phyloP scores from a whole-genome alignment of 495 filamentous ascomycete genomes.

The Podospora australis region DNA sequence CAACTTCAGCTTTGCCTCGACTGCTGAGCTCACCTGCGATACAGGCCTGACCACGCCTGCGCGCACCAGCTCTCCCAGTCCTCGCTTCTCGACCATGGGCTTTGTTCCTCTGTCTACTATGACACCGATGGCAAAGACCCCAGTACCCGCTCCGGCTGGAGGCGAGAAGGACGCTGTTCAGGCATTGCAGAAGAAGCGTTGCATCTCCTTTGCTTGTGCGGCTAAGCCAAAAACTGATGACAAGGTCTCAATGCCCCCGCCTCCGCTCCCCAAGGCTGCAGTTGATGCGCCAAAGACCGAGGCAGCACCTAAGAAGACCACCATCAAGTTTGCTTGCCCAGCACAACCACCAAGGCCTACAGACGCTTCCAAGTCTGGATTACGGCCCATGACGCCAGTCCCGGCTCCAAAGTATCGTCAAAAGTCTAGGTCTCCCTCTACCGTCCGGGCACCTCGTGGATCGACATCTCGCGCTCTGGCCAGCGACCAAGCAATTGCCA shows the following conservation, averaged over 20 bases:
- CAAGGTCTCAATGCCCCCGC: constrained; percentile 20
- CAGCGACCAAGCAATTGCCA: constrained; percentile 27
- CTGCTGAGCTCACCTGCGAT: constrained; percentile 83
- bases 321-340: constrained; percentile 49
- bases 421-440: constrained; percentile 38
- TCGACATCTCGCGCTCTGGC: constrained; percentile 34
- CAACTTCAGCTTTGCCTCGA: constrained; percentile 71
- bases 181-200: constrained; percentile 56
- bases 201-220: constrained; percentile 87
- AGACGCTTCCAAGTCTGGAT: constrained; percentile 8
- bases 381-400: constrained; percentile 16
- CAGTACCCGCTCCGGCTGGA: constrained; percentile 6
- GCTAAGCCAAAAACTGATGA: constrained; percentile 34
- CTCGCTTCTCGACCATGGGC: constrained; percentile 49
- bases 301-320: constrained; percentile 34
- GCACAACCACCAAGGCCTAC: constrained; percentile 6
- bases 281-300: constrained; percentile 17
- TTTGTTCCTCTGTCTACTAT: constrained; percentile 20
- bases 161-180: constrained; percentile 26
- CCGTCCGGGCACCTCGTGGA: constrained; percentile 45
- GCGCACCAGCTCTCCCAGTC: constrained; percentile 82
- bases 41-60: constrained; percentile 86
- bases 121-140: background rate
- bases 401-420: constrained; percentile 6
- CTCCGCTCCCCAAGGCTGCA: constrained; percentile 19